These are phyloP conservation scores for Ophiostoma tasmaniense DNA, from an alignment of 2,329 filamentous ascomycete species.

Conservation along the genomic window DNA sequence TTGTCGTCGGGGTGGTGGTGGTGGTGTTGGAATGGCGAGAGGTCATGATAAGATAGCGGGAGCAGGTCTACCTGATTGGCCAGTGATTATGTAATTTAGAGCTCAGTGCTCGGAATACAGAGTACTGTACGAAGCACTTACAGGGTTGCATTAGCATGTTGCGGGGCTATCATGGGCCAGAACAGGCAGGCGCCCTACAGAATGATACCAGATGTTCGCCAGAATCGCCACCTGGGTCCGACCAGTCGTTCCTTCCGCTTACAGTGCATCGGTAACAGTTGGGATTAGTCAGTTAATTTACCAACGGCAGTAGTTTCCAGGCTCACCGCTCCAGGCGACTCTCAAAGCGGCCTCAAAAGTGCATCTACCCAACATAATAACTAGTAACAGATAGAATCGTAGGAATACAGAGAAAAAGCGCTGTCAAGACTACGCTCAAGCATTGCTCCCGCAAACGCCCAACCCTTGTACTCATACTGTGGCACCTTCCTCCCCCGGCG, in stretches of 20 bases:
- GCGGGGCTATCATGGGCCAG: not conserved
- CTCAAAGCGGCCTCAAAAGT: not conserved
- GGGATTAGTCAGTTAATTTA: not conserved
- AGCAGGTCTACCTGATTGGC: not conserved
- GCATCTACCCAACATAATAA: too few species aligned
- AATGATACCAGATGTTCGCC: not conserved
- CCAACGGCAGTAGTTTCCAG: not conserved
- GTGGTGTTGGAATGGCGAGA: constrained; percentile 5
- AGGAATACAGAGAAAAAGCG: not conserved
- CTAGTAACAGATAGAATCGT: too few species aligned
- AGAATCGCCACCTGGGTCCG: not conserved
- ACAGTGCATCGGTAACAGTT: not conserved
- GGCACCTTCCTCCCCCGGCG: not conserved
- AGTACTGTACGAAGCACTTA: not conserved
- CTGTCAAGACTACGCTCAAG: not conserved
- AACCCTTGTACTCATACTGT: not conserved
- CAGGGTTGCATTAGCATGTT: not conserved
- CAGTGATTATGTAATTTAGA: not conserved
- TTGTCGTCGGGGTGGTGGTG: not conserved
- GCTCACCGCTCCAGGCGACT: not conserved
- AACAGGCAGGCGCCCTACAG: not conserved
- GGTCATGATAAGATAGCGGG: constrained; percentile 5
- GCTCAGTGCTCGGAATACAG: not conserved
- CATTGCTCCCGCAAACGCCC: not conserved
- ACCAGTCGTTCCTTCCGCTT: not conserved